Evolutionary conservation across 2,329 filamentous ascomycete genomes (phyloP).

Genomic region (Pseudopyrenochaeta lycopersici): DNA sequence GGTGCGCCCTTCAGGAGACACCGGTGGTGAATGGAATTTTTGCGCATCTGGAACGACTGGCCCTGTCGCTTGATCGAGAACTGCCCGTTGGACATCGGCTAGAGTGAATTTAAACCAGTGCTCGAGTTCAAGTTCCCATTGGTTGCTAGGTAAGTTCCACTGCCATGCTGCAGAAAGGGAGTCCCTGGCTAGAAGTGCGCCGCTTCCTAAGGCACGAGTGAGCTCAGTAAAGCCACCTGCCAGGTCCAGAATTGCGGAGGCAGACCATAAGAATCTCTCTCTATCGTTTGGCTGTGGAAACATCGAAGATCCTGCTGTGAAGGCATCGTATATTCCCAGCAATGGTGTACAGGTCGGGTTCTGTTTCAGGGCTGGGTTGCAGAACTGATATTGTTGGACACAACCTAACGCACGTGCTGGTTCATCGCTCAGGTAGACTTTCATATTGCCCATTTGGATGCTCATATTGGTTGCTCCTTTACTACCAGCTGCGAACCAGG

Average conservation of each 20-base stretch:
- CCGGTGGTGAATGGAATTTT: not conserved
- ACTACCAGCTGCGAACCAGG: conserved; percentile 30
- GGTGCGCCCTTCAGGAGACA: not conserved
- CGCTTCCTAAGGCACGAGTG: not conserved
- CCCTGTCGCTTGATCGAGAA: not conserved
- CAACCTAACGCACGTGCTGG: conserved; percentile 36
- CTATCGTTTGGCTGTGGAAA: not conserved
- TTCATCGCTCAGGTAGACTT: conserved; percentile 24
- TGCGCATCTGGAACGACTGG: not conserved
- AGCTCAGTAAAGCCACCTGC: not conserved
- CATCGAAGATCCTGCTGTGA: not conserved
- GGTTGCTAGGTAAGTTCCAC: conserved; percentile 26
- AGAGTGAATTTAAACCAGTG: conserved; percentile 34
- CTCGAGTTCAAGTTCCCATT: conserved; percentile 43
- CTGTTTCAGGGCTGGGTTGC: conserved; percentile 23
- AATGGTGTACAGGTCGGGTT: not conserved
- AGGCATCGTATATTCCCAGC: not conserved
- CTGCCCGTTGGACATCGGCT: conserved; percentile 11
- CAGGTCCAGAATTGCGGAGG: not conserved
- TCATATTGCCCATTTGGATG: conserved; percentile 2
- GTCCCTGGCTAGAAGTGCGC: not conserved
- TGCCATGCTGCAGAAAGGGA: not conserved
- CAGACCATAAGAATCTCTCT: not conserved
- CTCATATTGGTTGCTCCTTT: not conserved
- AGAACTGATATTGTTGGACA: conserved; percentile 42